A percentile compares a stretch with the other conserved stretches of the same genome.
phyloP scores from a whole-genome alignment of 495 filamentous ascomycete species.

The Umbilicaria muhlenbergii region DNA sequence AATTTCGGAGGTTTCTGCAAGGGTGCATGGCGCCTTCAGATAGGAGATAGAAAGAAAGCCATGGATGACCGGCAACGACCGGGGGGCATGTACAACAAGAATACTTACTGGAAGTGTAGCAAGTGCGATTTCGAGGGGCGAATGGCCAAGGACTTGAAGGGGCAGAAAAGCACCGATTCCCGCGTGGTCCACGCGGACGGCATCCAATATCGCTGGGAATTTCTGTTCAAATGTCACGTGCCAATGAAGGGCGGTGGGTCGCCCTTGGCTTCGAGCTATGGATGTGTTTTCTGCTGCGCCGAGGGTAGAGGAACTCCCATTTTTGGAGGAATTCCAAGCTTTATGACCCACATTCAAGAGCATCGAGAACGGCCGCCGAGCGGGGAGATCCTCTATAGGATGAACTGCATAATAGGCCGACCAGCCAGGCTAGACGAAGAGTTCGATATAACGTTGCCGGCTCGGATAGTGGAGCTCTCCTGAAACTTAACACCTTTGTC shows the following conservation, averaged over 20 bases:
- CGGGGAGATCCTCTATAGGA: conserved; percentile 15
- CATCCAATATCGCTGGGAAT: conserved; percentile 31
- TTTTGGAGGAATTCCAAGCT: conserved; percentile 23
- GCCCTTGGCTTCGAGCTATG: conserved; percentile 16
- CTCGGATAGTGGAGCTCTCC: background rate
- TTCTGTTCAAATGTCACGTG: conserved; percentile 34
- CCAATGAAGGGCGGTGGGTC: conserved; percentile 11
- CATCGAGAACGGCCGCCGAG: conserved; percentile 19
- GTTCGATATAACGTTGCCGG: conserved; percentile 27
- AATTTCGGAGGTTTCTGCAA: conserved; percentile 35
- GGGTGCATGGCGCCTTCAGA: conserved; percentile 30
- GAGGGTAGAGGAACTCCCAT: conserved; percentile 20
- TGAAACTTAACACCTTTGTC: no score
- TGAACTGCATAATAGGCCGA: conserved; percentile 20
- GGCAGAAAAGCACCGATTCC: conserved; percentile 16
- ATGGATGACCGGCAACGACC: conserved; percentile 22
- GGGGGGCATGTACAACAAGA: conserved; percentile 19
- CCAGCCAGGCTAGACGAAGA: conserved; percentile 18
- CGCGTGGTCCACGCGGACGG: conserved; percentile 18
- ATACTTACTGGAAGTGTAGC: conserved; percentile 24
- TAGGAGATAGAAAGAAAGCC: conserved; percentile 22
- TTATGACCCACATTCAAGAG: conserved; percentile 27
- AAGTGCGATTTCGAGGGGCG: conserved; percentile 29
- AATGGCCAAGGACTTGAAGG: conserved; percentile 11
- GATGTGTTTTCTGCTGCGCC: conserved; percentile 32